Percentiles rank a stretch among this genome's conserved stretches.
phyloP scores from a whole-genome alignment of 257 asterid genomes.

The Solanum appendiculatum region DNA sequence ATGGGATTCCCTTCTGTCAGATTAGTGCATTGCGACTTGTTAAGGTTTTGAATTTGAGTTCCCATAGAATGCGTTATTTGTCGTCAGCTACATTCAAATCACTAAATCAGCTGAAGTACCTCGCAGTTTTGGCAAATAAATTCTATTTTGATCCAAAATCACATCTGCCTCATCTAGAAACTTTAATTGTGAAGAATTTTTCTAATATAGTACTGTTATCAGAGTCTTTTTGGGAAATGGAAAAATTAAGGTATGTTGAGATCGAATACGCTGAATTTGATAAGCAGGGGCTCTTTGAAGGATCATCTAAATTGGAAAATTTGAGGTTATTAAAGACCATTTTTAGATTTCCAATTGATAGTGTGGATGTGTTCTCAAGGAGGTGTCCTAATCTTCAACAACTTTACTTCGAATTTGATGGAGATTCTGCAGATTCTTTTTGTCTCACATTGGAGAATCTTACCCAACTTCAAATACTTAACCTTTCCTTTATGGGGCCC shows the following conservation, averaged over 20 bases:
- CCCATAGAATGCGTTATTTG: fast-evolving
- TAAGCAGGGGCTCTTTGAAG: not conserved
- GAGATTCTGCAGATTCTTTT: too few relatives aligned
- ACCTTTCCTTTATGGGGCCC: too few relatives aligned
- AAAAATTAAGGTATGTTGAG: not conserved
- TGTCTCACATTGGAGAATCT: too few relatives aligned
- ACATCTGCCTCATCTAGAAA: not conserved
- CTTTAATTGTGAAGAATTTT: not conserved
- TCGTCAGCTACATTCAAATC: not conserved
- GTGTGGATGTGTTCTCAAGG: not conserved
- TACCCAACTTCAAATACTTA: too few relatives aligned
- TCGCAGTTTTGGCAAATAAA: not conserved
- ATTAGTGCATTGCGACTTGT: not conserved
- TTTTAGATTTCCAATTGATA: not conserved
- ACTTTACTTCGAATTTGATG: not conserved
- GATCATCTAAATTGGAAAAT: not conserved
- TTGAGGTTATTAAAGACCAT: not conserved
- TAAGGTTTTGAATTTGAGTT: not conserved
- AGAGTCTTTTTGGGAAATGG: not conserved
- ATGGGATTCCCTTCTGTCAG: not conserved
- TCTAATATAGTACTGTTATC: not conserved
- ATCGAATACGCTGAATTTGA: not conserved
- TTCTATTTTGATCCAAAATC: not conserved
- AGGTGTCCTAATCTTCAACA: not conserved
- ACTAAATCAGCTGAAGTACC: not conserved